phyloP scores from a whole-genome alignment of 1,139 yeast genomes.

The Pichia sp. region DNA sequence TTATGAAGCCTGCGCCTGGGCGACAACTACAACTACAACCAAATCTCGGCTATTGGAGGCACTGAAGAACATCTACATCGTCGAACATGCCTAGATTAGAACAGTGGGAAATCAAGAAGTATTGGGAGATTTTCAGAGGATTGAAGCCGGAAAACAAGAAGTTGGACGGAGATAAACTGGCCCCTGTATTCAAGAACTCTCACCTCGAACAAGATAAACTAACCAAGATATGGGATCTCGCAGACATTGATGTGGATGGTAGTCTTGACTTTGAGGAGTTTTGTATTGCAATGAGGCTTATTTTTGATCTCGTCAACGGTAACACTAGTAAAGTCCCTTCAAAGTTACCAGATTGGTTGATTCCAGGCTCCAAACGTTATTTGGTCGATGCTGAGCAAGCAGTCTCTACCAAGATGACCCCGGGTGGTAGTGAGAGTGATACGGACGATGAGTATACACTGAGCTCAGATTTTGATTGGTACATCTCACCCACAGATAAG shows the following conservation, averaged over 20 bases:
- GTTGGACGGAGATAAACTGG: conserved; percentile 77
- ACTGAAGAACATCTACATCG: too few relatives aligned
- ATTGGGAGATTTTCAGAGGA: conserved; percentile 95
- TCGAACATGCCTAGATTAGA: conserved; percentile 52
- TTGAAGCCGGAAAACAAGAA: conserved; percentile 73
- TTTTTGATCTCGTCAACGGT: conserved; percentile 85
- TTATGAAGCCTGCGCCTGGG: too few relatives aligned
- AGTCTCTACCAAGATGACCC: conserved; percentile 28
- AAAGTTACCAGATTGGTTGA: conserved; percentile 80
- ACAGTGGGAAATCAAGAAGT: conserved; percentile 91
- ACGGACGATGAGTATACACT: conserved; percentile 44
- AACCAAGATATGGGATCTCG: conserved; percentile 81
- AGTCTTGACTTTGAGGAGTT: conserved; percentile 92
- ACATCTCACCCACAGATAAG: conserved; percentile 84
- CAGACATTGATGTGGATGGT: conserved; percentile 93
- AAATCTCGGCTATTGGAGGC: too few relatives aligned
- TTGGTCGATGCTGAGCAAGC: conserved; percentile 77
- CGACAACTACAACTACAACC: too few relatives aligned
- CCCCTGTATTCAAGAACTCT: conserved; percentile 83
- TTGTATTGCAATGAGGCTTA: conserved; percentile 92
- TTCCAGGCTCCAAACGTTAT: conserved; percentile 84
- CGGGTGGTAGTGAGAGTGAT: conserved; percentile 21
- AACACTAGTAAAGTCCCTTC: conserved; percentile 56
- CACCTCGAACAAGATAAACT: conserved; percentile 70
- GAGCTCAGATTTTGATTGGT: conserved; percentile 85